A percentile compares a stretch with the other conserved stretches of the same genome.
These are phyloP conservation scores for Pelagophyceae sp. DNA, from an alignment of 352 stramenopile genomes.

Conservation along the genomic window DNA sequence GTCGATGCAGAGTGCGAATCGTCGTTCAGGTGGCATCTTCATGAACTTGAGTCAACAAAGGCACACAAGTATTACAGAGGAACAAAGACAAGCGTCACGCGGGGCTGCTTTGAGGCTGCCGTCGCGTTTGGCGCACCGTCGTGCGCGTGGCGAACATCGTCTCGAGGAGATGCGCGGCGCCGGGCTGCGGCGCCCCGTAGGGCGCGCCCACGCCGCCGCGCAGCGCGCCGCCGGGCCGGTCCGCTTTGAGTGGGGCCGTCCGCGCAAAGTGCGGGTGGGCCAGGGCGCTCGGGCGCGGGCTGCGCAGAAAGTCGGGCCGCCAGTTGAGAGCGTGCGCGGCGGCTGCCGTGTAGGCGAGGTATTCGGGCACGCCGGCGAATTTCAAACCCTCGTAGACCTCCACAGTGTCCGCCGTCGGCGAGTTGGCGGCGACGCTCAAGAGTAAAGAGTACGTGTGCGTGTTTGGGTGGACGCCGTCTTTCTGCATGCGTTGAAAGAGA, in stretches of 20 bases:
- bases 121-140: no score
- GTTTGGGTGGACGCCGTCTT: constrained; percentile 3
- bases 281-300: not conserved
- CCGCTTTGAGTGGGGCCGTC: not conserved
- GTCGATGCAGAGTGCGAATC: no score
- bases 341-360: constrained; percentile 26
- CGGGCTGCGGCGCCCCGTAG: not conserved
- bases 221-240: not conserved
- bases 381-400: constrained; percentile 24
- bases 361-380: constrained; percentile 26
- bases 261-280: not conserved
- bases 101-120: no score
- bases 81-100: no score
- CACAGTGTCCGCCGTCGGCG: not conserved
- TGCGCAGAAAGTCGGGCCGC: not conserved
- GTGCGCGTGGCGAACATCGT: no score
- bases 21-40: no score
- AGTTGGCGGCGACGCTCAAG: not conserved
- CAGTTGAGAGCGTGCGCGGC: not conserved
- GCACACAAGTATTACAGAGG: no score
- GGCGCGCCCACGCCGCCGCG: no score
- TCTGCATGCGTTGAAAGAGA: constrained; percentile 17
- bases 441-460: constrained; percentile 19
- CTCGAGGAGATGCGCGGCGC: no score
- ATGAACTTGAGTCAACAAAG: no score